phyloP scores from a whole-genome alignment of 1,139 yeast species.

The Yamadazyma jaroonii region DNA sequence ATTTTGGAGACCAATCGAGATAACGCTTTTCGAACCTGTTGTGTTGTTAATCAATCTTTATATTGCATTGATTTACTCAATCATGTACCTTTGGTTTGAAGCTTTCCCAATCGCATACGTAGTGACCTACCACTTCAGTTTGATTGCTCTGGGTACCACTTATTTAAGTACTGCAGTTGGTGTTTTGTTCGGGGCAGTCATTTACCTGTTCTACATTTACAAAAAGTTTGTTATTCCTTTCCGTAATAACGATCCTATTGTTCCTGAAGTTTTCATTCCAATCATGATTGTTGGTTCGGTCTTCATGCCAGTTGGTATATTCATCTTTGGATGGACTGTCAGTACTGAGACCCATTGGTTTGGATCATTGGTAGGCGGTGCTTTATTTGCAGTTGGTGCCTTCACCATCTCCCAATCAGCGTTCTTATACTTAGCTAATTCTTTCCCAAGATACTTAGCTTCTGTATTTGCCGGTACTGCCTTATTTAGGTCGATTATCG shows the following conservation, averaged over 20 bases:
- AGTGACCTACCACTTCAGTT: conserved; percentile 45
- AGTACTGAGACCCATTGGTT: conserved; percentile 37
- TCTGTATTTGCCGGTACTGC: conserved; percentile 60
- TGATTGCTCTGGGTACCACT: conserved; percentile 46
- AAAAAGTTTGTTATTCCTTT: conserved; percentile 24
- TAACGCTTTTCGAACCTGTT: conserved; percentile 43
- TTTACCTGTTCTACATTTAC: conserved; percentile 23
- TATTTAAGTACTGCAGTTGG: conserved; percentile 39
- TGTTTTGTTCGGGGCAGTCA: conserved; percentile 23
- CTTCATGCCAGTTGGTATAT: conserved; percentile 42
- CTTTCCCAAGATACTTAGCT: conserved; percentile 44
- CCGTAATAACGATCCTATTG: conserved; percentile 19
- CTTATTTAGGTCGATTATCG: conserved; percentile 50
- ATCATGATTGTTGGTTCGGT: conserved; percentile 25
- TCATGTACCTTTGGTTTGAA: conserved; percentile 58
- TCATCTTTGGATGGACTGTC: conserved; percentile 53
- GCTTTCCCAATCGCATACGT: conserved; percentile 56
- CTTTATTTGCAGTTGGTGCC: conserved; percentile 33
- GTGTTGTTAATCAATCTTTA: conserved; percentile 48
- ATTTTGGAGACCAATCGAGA: conserved; percentile 49
- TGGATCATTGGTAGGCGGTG: conserved; percentile 41
- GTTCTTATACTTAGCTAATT: conserved; percentile 31
- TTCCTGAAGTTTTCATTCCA: conserved; percentile 38
- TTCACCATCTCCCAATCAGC: conserved; percentile 42
- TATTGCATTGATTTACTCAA: conserved; percentile 51